A percentile compares a stretch with the other conserved stretches of the same genome.
Evolutionary conservation across 352 stramenopile species (phyloP).

Genomic region (Pythium myriotylum): DNA sequence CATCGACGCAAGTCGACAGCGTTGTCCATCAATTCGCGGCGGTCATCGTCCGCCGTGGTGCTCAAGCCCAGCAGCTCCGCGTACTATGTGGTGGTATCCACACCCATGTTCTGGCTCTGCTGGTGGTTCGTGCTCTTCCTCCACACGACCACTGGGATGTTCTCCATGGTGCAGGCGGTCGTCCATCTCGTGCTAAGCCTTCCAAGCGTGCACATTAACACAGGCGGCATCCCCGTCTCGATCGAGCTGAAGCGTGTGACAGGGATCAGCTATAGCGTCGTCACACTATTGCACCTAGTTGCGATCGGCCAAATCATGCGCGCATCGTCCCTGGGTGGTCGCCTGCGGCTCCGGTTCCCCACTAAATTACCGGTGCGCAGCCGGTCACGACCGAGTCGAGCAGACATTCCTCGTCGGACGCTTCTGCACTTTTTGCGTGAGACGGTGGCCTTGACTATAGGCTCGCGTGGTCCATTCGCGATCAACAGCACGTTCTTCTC

Average conservation of each 20-base stretch:
- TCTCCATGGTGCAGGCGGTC: slow-evolving; percentile 5
- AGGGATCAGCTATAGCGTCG: slow-evolving; percentile 3
- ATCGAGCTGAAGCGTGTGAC: slow-evolving; percentile 4
- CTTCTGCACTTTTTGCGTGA: neutral
- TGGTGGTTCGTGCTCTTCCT: slow-evolving; percentile 8
- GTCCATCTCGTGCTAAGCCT: slow-evolving; percentile 7
- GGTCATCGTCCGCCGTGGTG: neutral
- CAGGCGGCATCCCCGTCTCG: neutral
- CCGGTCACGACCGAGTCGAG: too few relatives aligned
- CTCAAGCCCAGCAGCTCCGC: neutral
- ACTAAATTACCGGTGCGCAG: neutral
- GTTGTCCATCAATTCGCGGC: neutral
- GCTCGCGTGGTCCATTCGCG: neutral
- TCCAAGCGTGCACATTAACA: slow-evolving; percentile 1
- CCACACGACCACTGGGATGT: neutral
- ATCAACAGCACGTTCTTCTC: slow-evolving; percentile 19
- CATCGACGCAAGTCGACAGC: neutral
- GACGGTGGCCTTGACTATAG: neutral
- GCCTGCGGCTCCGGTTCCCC: neutral
- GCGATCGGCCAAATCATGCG: neutral
- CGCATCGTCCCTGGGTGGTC: neutral
- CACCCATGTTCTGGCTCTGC: neutral
- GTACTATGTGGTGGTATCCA: neutral
- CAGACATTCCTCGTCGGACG: neutral
- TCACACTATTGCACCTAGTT: neutral